Evolutionary conservation across 768 basidiomycete species (phyloP), one percentile per base, ranked within the genome.

Genomic region (Cytidiella melzeri): DNA sequence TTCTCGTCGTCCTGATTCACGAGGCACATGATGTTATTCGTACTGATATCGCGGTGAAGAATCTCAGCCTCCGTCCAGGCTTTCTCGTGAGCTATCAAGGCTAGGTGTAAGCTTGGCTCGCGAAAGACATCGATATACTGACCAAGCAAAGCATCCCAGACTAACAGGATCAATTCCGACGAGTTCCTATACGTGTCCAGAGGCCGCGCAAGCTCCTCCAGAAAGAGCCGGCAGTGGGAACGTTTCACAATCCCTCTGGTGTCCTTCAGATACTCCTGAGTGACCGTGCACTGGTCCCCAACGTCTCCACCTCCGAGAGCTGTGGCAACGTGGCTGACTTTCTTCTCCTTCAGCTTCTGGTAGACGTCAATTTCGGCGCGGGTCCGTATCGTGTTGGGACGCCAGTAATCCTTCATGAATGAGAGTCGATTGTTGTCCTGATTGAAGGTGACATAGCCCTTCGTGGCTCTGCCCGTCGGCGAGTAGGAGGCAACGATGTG

Each of bases 361-460:
- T 48, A 48, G 24, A 28, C 41, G 19, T 48, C 47, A 15, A 41
- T n/a, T 21, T 48, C 47, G 20, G 37, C 23, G 11, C 21, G 47
- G 21, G 41, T 21, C 3, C 28, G 10, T n/a, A 6, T 5, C 3
- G 25, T 25, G 18, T 36, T 26, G 2, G 38, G 21, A 2, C 47
- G 47, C 47, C 47, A 48, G 18, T 26, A 34, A 18, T 50, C 49
- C 36, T 50, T 50, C 5, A 50, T 11, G 43, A 50, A 50, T 7
- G 3, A 12, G 25, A 50, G 10, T 1, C 13, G 6, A 2, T 26
- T 18, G 13, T 25, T 36, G 3, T 24, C 41, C 58, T 61, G 24
- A 57, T 68, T 12, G 53, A 62, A 44, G 49, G 55, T 21, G 43
- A 61, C 45, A 42, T 64, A 26, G 59, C 65, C 34, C 55, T 45